Evolutionary conservation across 2,329 filamentous ascomycete species (phyloP).

Genomic region (Teratosphaeria epicoccoides): DNA sequence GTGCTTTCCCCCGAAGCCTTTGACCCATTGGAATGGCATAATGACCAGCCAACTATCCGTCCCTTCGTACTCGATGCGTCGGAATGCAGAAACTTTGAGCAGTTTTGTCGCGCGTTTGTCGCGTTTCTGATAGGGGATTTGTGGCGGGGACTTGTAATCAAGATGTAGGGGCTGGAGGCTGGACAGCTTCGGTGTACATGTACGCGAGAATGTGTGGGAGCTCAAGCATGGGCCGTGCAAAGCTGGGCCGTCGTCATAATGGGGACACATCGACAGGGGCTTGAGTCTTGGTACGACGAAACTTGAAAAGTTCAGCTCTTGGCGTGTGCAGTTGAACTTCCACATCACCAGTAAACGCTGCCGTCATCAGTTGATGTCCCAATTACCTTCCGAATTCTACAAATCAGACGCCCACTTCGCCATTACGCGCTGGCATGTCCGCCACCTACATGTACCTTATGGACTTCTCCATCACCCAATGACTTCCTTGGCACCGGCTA

Average conservation of each 20-base stretch:
- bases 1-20: constrained; percentile 2
- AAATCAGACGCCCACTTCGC: too few relatives aligned
- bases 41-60: background rate
- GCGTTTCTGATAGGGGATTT: background rate
- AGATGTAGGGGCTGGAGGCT: background rate
- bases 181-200: background rate
- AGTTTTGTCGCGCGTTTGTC: background rate
- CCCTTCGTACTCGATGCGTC: too few relatives aligned
- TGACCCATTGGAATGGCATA: constrained; percentile 1
- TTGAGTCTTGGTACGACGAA: background rate
- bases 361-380: too few relatives aligned
- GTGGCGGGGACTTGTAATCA: too few relatives aligned
- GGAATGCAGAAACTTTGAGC: too few relatives aligned
- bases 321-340: too few relatives aligned
- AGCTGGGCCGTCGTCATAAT: background rate
- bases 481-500: too few relatives aligned
- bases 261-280: background rate
- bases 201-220: background rate
- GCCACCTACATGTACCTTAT: too few relatives aligned
- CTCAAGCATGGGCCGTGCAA: background rate
- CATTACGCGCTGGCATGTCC: too few relatives aligned
- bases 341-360: too few relatives aligned
- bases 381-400: too few relatives aligned
- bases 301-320: background rate
- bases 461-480: too few relatives aligned